Evolutionary conservation across 495 filamentous ascomycete genomes (phyloP).

Genomic region (Acidomyces sp.): DNA sequence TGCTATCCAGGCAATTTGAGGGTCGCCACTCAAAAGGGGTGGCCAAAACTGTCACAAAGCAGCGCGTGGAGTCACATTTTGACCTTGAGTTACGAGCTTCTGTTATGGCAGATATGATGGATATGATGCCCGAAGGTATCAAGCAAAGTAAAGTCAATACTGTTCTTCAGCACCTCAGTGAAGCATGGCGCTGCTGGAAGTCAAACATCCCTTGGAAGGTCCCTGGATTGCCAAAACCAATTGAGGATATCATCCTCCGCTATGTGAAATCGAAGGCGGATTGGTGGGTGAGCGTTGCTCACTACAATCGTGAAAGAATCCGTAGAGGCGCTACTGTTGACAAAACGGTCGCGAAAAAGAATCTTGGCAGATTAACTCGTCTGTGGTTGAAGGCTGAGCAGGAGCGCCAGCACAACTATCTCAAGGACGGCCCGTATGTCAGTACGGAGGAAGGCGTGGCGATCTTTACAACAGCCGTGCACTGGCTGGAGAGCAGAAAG

Average conservation of each 20-base stretch:
- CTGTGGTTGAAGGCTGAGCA: constrained; percentile 98
- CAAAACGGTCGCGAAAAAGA: constrained; percentile 99
- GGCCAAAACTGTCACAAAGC: constrained; percentile 98
- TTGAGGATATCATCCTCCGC: constrained; percentile 95
- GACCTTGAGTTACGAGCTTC: constrained; percentile 95
- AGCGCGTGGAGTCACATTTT: constrained; percentile 97
- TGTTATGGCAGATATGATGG: constrained; percentile 97
- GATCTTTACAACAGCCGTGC: constrained; percentile 96
- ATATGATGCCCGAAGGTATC: constrained; percentile 99
- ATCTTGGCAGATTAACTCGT: constrained; percentile 83
- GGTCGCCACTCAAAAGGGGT: constrained; percentile 98
- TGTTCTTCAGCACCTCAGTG: constrained; percentile 89
- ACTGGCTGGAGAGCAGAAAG: constrained; percentile 97
- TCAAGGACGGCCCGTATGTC: constrained; percentile 98
- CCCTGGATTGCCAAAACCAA: constrained; percentile 85
- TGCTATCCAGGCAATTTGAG: constrained; percentile 95
- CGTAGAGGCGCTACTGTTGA: constrained; percentile 92
- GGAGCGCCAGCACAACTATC: constrained; percentile 96
- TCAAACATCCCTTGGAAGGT: constrained; percentile 99
- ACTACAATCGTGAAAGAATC: constrained; percentile 97
- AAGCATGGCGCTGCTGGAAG: constrained; percentile 99
- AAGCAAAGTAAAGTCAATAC: constrained; percentile 99
- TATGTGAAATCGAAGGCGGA: constrained; percentile 99
- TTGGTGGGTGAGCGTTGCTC: constrained; percentile 98
- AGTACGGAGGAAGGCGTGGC: constrained; percentile 97